Evolutionary conservation across 768 basidiomycete species (phyloP).

Genomic region (Plicaturopsis crispa): DNA sequence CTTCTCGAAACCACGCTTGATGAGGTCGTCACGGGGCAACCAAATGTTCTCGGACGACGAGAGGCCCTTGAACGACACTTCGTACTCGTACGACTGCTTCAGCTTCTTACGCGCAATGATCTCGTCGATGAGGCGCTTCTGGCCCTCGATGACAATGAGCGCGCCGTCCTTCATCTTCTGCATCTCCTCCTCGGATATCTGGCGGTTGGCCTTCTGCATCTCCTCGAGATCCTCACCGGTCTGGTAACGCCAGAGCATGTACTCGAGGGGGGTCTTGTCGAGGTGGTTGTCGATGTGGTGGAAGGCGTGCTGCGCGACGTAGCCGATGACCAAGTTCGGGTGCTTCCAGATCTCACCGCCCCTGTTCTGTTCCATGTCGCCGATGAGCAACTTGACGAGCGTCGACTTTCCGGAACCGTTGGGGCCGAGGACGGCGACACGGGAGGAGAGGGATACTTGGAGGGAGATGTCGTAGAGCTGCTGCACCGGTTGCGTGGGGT

Average conservation of each 20-base stretch:
- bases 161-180: constrained; percentile 97
- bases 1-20: constrained; percentile 99
- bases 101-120: constrained; percentile 89
- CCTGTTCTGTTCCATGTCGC: constrained; percentile 94
- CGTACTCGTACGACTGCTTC: constrained; percentile 99
- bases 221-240: constrained; percentile 98
- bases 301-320: constrained; percentile 99
- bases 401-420: constrained; percentile 99
- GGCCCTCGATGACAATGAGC: constrained; percentile 80
- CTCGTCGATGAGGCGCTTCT: constrained; percentile 94
- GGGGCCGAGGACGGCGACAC: constrained; percentile 96
- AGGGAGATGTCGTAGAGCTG: constrained; percentile 93
- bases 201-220: constrained; percentile 84
- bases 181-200: constrained; percentile 80
- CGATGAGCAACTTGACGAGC: constrained; percentile 93
- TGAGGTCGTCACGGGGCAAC: constrained; percentile 91
- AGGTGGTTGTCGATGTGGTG: constrained; percentile 98
- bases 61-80: constrained; percentile 91
- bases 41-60: constrained; percentile 98
- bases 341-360: constrained; percentile 99
- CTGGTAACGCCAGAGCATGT: constrained; percentile 99
- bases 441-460: constrained; percentile 95
- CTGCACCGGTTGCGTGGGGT: constrained; percentile 78
- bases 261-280: constrained; percentile 97
- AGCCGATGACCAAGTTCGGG: constrained; percentile 98